Evolutionary conservation across 163 green algal genomes (phyloP).

Genomic region (Coccomyxa subellipsoidea): DNA sequence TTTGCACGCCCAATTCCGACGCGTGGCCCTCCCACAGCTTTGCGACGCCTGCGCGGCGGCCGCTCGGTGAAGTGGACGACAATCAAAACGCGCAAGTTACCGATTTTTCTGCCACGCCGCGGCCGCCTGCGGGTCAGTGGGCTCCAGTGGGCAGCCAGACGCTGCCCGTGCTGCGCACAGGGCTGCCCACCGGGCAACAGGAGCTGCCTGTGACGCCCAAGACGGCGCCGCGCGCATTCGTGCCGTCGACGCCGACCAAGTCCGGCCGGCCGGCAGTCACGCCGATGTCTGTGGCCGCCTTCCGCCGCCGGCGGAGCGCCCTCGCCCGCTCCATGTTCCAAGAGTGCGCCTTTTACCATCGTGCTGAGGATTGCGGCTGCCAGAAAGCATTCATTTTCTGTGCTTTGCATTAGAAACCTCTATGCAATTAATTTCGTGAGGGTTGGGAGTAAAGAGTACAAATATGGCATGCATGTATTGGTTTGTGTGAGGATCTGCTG

Average conservation of each 20-base stretch:
- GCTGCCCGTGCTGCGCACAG: background rate
- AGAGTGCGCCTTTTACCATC: conserved; percentile 1
- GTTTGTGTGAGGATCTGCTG: too few relatives aligned
- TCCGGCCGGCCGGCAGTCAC: background rate
- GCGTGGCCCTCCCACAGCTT: background rate
- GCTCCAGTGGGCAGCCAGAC: background rate
- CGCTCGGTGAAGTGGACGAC: background rate
- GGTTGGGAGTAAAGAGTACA: too few relatives aligned
- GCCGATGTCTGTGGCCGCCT: conserved; percentile 11
- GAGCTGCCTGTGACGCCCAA: background rate
- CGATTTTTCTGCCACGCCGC: background rate
- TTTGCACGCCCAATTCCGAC: background rate
- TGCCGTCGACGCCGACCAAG: background rate
- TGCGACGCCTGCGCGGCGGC: background rate
- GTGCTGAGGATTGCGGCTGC: background rate
- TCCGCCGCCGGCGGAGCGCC: conserved; percentile 22
- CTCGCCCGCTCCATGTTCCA: conserved; percentile 34
- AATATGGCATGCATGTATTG: too few relatives aligned
- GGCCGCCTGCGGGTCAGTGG: too few relatives aligned
- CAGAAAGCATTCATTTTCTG: background rate
- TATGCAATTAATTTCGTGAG: too few relatives aligned
- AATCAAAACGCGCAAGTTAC: background rate
- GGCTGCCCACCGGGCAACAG: background rate
- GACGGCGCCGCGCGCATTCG: background rate
- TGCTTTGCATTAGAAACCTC: too few relatives aligned